Conservation (phyloP, 306 rosid genomes). For the Urtica urens region DNA sequence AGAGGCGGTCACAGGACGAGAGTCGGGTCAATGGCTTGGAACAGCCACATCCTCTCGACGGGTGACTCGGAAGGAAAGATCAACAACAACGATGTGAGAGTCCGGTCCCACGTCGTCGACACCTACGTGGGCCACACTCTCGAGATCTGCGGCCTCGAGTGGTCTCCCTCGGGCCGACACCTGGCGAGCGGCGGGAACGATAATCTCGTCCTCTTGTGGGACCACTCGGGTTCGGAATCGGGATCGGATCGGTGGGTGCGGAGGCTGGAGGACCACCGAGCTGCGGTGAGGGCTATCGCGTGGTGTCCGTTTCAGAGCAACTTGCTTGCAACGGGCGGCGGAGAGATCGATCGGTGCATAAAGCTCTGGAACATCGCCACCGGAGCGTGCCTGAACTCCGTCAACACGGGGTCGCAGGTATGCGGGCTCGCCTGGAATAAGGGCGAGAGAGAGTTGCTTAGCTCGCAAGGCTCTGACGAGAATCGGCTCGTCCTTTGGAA, state of each 20-base stretch:
- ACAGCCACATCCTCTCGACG: slow-evolving; percentile 47
- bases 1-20: slow-evolving; percentile 38
- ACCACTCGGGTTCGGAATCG: not conserved
- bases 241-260: not conserved
- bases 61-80: slow-evolving; percentile 50
- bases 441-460: slow-evolving; percentile 4
- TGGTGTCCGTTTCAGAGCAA: slow-evolving; percentile 6
- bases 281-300: slow-evolving; percentile 5
- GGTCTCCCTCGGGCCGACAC: slow-evolving; percentile 3
- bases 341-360: slow-evolving; percentile 3
- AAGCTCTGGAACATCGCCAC: slow-evolving; percentile 3
- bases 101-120: slow-evolving; percentile 27
- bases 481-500: slow-evolving; percentile 7
- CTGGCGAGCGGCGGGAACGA: slow-evolving; percentile 4
- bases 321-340: slow-evolving; percentile 4
- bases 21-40: slow-evolving; percentile 57
- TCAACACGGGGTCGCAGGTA: slow-evolving; percentile 1
- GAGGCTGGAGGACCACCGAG: slow-evolving; percentile 2
- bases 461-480: slow-evolving; percentile 1
- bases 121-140: not conserved
- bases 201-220: slow-evolving; percentile 6
- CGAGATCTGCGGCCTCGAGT: slow-evolving; percentile 5
- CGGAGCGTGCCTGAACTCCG: slow-evolving; percentile 6
- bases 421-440: slow-evolving; percentile 4
- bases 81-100: slow-evolving; percentile 38